These are phyloP conservation scores for Moesziomyces antarcticus DNA, from an alignment of 1,284 basidiomycete genomes.

Conservation along the genomic window DNA sequence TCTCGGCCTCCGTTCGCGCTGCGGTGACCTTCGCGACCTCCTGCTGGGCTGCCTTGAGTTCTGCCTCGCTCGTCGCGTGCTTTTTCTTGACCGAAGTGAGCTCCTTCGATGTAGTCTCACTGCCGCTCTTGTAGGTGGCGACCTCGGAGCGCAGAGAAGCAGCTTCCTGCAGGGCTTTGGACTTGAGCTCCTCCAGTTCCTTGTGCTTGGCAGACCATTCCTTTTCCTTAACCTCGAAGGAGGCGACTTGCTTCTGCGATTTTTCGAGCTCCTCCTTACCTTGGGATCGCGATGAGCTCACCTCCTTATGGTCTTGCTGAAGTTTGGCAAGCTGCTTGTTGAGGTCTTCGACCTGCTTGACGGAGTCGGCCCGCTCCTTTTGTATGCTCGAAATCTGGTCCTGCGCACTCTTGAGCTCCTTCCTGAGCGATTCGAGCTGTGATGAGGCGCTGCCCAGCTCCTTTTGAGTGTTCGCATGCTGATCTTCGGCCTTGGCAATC, in stretches of 20 bases:
- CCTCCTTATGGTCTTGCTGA: slow-evolving; percentile 23
- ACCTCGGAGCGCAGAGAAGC: slow-evolving; percentile 22
- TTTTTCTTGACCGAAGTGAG: slow-evolving; percentile 19
- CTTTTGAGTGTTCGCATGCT: slow-evolving; percentile 12
- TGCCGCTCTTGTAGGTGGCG: slow-evolving; percentile 20
- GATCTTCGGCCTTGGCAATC: slow-evolving; percentile 9
- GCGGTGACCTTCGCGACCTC: slow-evolving; percentile 12
- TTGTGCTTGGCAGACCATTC: slow-evolving; percentile 30
- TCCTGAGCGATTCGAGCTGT: slow-evolving; percentile 8
- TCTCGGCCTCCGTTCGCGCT: slow-evolving; percentile 10
- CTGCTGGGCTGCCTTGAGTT: slow-evolving; percentile 21
- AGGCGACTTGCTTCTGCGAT: slow-evolving; percentile 21
- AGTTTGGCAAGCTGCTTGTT: slow-evolving; percentile 18
- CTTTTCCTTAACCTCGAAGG: slow-evolving; percentile 19
- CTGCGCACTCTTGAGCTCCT: slow-evolving; percentile 21
- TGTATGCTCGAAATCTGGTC: slow-evolving; percentile 8
- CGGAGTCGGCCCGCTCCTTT: slow-evolving; percentile 13
- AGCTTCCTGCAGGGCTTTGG: slow-evolving; percentile 17
- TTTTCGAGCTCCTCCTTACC: slow-evolving; percentile 22
- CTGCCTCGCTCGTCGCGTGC: slow-evolving; percentile 18
- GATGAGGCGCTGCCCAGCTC: slow-evolving; percentile 14
- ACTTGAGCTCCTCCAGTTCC: slow-evolving; percentile 24
- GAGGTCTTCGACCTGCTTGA: slow-evolving; percentile 22
- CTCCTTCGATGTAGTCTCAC: slow-evolving; percentile 16
- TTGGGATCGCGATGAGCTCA: slow-evolving; percentile 14